Evolutionary conservation across 352 stramenopile genomes (phyloP), one percentile per base, ranked within the genome.

Genomic region (Globisporangium parvum): DNA sequence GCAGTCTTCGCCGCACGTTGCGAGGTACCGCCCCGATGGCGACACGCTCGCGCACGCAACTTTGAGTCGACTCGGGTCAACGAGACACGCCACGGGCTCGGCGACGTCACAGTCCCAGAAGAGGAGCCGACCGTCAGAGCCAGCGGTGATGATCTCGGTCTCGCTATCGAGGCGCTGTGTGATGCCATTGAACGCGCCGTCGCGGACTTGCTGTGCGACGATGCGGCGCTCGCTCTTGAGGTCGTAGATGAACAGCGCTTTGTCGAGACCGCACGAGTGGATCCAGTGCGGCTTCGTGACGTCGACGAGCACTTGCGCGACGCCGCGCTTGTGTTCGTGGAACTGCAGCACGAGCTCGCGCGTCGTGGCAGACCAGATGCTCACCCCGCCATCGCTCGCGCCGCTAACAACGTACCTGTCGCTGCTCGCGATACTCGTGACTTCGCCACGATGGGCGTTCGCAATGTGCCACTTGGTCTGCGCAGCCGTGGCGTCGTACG

Each of bases 161-260:
- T 97, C 90, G 57, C 79, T 90, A 60, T 97, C 85, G 11, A 87
- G 59, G 8, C 91, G 85, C 68, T 98, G 91, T 6, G 82, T 82
- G 59, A 96, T 87, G 28, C 77, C 57, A 24, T 81, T 72, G 62
- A 97, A 93, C 39, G 75, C 79, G 10, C 80, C 78, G 26, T 87
- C 75, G n/a, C 80, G 77, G 12, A 88, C 65, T 65, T 94, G 77
- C 56, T 97, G 86, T 1, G 72, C 77, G 45, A 95, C 74, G 55
- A 95, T 73, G 21, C 88, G 73, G 28, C 81, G 74, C 66, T 95
- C 82, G 56, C 64, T 89, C 50, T 89, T 87, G 48, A 98, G 73
- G 57, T 98, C 90, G 71, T 96, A 97, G 37, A 93, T 95, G 67
- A 98, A 92, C 11, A 97, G 70, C 21, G 85, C 75, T 44, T 88